phyloP scores from a whole-genome alignment of 2,329 filamentous ascomycete genomes.

The Hymenotorrendiella dingleyae region DNA sequence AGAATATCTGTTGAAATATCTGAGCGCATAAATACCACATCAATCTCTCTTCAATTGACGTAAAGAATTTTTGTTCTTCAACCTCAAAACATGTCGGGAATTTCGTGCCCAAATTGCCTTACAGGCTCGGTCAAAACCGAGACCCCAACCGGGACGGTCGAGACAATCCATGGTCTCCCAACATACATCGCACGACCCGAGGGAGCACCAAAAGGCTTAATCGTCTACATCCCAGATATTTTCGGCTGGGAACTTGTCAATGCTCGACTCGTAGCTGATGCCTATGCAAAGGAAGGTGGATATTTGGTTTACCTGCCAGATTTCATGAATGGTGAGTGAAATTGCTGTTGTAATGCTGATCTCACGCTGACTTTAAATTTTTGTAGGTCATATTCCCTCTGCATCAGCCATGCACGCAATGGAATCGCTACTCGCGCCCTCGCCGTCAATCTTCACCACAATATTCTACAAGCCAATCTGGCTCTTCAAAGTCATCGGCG shows the following conservation, averaged over 20 bases:
- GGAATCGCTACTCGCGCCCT: slow-evolving; percentile 1
- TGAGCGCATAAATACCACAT: no score
- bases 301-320: slow-evolving; percentile 45
- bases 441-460: slow-evolving; percentile 16
- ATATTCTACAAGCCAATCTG: slow-evolving; percentile 30
- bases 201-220: slow-evolving; percentile 34
- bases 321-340: slow-evolving; percentile 40
- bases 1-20: no score
- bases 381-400: slow-evolving; percentile 13
- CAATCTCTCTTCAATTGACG: no score
- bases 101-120: slow-evolving; percentile 28
- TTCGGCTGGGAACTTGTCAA: slow-evolving; percentile 47
- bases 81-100: slow-evolving; percentile 1
- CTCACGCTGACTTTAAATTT: not conserved
- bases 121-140: slow-evolving; percentile 35
- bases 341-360: not conserved
- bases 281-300: slow-evolving; percentile 39
- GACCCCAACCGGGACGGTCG: slow-evolving; percentile 34
- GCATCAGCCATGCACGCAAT: slow-evolving; percentile 11
- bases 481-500: slow-evolving; percentile 39
- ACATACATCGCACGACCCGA: slow-evolving; percentile 39
- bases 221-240: slow-evolving; percentile 44
- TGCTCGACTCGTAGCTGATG: slow-evolving; percentile 42
- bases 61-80: no score
- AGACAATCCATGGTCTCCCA: slow-evolving; percentile 37